A percentile compares a stretch with the other conserved stretches of the same genome.
phyloP scores from a whole-genome alignment of 108 stramenopile species.

The Skeletonema grethae region DNA sequence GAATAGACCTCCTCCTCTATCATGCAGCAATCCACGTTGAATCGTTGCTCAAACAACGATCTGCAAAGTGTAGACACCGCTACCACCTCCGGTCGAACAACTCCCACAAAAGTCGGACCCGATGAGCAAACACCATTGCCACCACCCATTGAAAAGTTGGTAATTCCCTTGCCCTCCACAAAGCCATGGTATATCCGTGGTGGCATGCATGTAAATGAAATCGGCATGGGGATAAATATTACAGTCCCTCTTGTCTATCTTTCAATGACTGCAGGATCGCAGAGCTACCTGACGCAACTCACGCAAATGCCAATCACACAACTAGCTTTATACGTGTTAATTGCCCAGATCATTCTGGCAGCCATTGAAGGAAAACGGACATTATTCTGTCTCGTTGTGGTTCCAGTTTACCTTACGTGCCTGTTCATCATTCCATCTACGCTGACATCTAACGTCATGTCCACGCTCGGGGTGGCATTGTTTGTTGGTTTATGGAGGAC shows the following conservation, averaged over 20 bases:
- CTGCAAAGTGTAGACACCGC: background rate
- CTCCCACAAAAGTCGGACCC: background rate
- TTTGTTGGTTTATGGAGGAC: slow-evolving; percentile 34
- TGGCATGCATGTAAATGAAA: slow-evolving; percentile 52
- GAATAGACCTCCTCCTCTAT: background rate
- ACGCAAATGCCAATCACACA: slow-evolving; percentile 5
- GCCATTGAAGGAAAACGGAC: slow-evolving; percentile 27
- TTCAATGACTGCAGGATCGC: slow-evolving; percentile 15
- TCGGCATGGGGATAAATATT: slow-evolving; percentile 57
- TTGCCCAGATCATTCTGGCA: slow-evolving; percentile 18
- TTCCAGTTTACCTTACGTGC: slow-evolving; percentile 45
- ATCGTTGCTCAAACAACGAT: background rate
- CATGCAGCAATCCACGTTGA: background rate
- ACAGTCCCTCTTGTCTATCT: slow-evolving; percentile 33
- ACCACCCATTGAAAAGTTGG: background rate
- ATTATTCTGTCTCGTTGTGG: slow-evolving; percentile 47
- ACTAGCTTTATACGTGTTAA: slow-evolving; percentile 13
- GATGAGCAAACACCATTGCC: background rate
- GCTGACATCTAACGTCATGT: slow-evolving; percentile 7
- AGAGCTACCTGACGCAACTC: background rate
- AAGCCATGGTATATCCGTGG: slow-evolving; percentile 56
- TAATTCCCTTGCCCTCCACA: background rate
- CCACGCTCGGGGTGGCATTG: slow-evolving; percentile 9
- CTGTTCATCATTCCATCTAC: slow-evolving; percentile 26
- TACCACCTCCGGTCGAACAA: background rate